A percentile compares a stretch with the other conserved stretches of the same genome.
These are phyloP conservation scores for Botrytis squamosa DNA, from an alignment of 2,329 filamentous ascomycete genomes.

Conservation along the genomic window DNA sequence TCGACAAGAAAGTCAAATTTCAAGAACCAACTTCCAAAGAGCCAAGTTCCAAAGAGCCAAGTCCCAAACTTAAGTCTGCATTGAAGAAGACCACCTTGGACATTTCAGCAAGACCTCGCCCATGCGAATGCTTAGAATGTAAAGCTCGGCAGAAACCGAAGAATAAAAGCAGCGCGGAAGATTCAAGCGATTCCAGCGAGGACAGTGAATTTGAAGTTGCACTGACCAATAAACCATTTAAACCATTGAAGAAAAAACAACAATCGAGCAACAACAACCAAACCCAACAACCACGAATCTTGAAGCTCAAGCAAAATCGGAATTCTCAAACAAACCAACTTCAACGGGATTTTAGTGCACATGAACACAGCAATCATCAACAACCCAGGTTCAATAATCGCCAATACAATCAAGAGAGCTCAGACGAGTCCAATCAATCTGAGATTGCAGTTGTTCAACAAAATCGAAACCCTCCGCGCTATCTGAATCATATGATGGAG, in stretches of 20 bases:
- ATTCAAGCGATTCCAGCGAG: conserved; percentile 15
- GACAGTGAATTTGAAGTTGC: background rate
- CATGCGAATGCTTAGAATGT: conserved; percentile 4
- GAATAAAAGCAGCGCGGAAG: conserved; percentile 15
- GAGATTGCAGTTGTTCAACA: background rate
- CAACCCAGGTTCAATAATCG: background rate
- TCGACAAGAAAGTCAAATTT: conserved; percentile 14
- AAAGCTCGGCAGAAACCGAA: background rate
- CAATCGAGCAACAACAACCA: conserved; percentile 4
- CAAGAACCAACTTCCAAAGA: background rate
- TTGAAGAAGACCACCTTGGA: background rate
- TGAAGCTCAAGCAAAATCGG: background rate
- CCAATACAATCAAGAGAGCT: conserved; percentile 8
- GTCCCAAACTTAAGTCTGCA: conserved; percentile 14
- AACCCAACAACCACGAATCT: background rate
- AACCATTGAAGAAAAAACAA: background rate
- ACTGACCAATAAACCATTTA: background rate
- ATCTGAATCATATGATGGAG: conserved; percentile 9
- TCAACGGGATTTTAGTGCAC: background rate
- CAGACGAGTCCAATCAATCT: background rate
- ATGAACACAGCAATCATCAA: background rate
- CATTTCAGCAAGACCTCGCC: background rate
- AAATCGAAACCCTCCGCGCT: background rate
- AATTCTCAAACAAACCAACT: background rate
- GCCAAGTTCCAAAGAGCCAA: background rate